These are phyloP conservation scores for Aspergillus hancockii DNA, from an alignment of 495 filamentous ascomycete genomes.

Conservation along the genomic window DNA sequence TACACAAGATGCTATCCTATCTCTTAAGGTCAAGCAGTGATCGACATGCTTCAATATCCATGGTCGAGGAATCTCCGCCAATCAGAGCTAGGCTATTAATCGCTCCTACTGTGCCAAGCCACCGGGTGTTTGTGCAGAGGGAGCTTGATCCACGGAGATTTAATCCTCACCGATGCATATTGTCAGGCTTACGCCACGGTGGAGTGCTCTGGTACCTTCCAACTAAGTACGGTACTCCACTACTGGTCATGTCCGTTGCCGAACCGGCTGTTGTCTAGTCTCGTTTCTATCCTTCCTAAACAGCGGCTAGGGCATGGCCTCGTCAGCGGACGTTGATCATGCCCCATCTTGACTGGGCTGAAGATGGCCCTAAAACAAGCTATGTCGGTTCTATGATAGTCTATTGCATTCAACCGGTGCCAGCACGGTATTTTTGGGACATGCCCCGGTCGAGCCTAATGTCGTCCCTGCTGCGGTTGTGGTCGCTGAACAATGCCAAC, in stretches of 20 bases:
- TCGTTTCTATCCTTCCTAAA: neutral
- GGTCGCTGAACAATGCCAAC: conserved; percentile 1
- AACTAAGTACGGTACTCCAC: neutral
- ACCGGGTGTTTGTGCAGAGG: conserved; percentile 6
- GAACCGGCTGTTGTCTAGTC: neutral
- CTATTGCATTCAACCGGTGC: neutral
- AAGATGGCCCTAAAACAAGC: conserved; percentile 3
- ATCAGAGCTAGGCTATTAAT: conserved; percentile 4
- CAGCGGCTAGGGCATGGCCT: neutral
- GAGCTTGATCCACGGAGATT: conserved; percentile 12
- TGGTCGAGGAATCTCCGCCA: neutral
- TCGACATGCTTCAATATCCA: neutral
- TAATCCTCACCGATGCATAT: conserved; percentile 3
- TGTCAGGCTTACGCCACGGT: conserved; percentile 1
- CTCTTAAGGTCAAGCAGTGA: no score
- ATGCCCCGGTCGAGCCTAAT: neutral
- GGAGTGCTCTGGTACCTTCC: conserved; percentile 5
- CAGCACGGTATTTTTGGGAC: neutral
- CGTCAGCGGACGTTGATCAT: conserved; percentile 7
- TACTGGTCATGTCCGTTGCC: neutral
- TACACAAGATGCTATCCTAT: neutral
- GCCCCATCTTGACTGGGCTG: conserved; percentile 4
- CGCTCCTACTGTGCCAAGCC: conserved; percentile 7
- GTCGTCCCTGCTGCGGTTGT: neutral
- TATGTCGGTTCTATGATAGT: neutral